These are phyloP conservation scores for Colletotrichum tropicicola DNA, from an alignment of 2,329 filamentous ascomycete species.

Conservation along the genomic window DNA sequence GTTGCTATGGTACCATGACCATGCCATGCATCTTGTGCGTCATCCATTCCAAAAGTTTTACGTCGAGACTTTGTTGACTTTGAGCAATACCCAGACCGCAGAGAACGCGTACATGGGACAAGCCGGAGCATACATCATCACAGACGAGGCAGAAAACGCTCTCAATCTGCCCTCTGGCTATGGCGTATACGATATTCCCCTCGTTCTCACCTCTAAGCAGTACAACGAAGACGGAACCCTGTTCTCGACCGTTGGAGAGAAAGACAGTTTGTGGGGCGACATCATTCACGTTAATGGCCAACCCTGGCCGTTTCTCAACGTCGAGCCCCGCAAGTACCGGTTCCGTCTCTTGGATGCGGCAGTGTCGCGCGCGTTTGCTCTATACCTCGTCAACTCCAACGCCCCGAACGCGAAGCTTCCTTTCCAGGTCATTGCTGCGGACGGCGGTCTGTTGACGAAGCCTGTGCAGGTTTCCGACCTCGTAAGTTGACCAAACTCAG, in stretches of 20 bases:
- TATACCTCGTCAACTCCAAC: conserved; percentile 52
- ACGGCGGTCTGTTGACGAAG: conserved; percentile 57
- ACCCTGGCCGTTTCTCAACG: conserved; percentile 65
- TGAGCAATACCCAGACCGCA: conserved; percentile 48
- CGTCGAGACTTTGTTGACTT: not conserved
- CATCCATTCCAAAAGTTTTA: too few relatives aligned
- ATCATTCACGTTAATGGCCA: conserved; percentile 66
- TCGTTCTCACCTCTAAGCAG: conserved; percentile 58
- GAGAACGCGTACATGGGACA: conserved; percentile 66
- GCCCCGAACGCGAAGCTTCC: conserved; percentile 41
- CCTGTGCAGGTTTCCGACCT: conserved; percentile 53
- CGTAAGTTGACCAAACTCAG: conserved; percentile 30
- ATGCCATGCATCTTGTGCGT: conserved; percentile 44
- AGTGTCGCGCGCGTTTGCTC: conserved; percentile 54
- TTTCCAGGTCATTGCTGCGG: conserved; percentile 63
- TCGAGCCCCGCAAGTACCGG: conserved; percentile 69
- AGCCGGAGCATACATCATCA: conserved; percentile 63
- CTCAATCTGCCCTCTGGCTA: conserved; percentile 58
- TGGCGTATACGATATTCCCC: conserved; percentile 61
- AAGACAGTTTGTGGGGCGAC: conserved; percentile 62
- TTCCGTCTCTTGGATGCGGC: conserved; percentile 61
- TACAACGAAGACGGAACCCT: conserved; percentile 62
- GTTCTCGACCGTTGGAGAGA: conserved; percentile 52
- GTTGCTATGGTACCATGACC: conserved; percentile 66
- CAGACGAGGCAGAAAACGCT: conserved; percentile 56